Evolutionary conservation across 2,329 filamentous ascomycete species (phyloP).

Genomic region (Curvularia sp.): DNA sequence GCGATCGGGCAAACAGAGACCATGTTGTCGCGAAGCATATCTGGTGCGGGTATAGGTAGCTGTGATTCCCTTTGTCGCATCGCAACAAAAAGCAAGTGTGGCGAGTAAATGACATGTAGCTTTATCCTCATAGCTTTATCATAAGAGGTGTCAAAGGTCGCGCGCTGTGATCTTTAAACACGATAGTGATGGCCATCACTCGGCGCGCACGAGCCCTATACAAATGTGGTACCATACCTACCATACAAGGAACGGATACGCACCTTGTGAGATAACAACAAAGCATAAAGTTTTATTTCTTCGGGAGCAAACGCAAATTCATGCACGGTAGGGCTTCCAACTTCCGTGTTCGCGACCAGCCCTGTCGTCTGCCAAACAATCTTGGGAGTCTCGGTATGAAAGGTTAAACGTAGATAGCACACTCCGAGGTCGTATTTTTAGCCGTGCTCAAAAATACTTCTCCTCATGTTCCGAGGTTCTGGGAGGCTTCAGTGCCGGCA

Average conservation of each 20-base stretch:
- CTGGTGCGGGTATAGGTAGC: background rate
- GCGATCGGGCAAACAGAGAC: background rate
- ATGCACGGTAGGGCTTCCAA: background rate
- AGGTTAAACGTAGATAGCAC: background rate
- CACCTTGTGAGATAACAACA: background rate
- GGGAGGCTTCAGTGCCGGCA: background rate
- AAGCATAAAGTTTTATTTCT: slow-evolving; percentile 1
- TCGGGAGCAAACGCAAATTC: slow-evolving; percentile 1
- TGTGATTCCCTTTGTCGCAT: background rate
- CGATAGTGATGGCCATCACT: background rate
- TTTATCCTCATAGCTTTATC: background rate
- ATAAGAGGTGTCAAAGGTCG: background rate
- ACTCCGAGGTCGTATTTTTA: no score
- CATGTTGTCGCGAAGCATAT: background rate
- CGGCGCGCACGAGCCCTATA: background rate
- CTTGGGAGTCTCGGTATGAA: background rate
- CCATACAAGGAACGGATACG: background rate
- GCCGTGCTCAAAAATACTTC: background rate
- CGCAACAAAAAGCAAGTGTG: background rate
- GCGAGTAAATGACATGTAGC: background rate
- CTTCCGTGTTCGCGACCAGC: background rate
- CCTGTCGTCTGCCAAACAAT: slow-evolving; percentile 2
- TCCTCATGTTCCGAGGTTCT: background rate
- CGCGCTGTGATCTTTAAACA: background rate
- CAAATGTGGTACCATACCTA: background rate